Conservation (phyloP, 169 alveolate genomes). For the Eimeria zaria region DNA sequence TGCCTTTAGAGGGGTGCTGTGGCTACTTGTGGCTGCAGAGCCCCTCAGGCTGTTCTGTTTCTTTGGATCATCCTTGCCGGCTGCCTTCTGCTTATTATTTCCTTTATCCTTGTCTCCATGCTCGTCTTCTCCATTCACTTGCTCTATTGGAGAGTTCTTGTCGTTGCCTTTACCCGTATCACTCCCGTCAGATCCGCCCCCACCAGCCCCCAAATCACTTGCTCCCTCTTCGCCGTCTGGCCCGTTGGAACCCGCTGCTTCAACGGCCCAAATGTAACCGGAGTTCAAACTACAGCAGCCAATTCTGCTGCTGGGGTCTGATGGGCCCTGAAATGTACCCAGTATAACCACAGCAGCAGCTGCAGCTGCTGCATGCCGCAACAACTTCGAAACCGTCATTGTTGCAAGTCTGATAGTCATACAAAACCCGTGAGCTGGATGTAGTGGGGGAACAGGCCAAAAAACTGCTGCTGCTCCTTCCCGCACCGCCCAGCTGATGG, state of each 20-base stretch:
- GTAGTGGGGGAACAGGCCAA: neutral
- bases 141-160: neutral
- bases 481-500: neutral
- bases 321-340: conserved; percentile 2
- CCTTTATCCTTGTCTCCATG: neutral
- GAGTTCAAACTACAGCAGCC: neutral
- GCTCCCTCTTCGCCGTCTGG: neutral
- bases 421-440: neutral
- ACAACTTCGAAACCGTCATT: conserved; percentile 30
- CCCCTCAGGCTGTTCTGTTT: conserved; percentile 16
- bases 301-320: neutral
- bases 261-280: conserved; percentile 11
- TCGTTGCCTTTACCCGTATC: neutral
- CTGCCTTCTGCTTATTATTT: too few species aligned
- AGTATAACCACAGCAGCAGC: conserved; percentile 11
- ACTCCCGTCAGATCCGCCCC: neutral
- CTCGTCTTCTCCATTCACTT: neutral
- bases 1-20: neutral
- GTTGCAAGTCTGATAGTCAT: neutral
- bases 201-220: neutral
- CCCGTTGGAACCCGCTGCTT: neutral
- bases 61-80: neutral
- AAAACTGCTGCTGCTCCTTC: neutral
- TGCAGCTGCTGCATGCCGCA: conserved; percentile 24
- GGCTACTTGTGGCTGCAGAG: neutral